These are phyloP conservation scores for Globisporangium apiculatum DNA, from an alignment of 352 stramenopile genomes.

Conservation along the genomic window DNA sequence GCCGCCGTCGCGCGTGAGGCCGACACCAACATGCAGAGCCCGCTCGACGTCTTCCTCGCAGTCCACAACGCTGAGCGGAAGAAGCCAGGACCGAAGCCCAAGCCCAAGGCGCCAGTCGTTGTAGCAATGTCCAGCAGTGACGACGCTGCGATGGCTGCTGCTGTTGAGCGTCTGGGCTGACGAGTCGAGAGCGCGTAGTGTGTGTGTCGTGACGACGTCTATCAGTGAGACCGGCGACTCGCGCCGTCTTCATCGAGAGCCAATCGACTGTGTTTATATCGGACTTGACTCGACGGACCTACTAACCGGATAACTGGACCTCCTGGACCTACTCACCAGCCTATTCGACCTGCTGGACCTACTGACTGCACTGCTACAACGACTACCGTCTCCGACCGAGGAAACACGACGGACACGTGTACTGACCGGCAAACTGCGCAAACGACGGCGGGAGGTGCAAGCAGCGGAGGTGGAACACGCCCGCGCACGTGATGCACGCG, in stretches of 20 bases:
- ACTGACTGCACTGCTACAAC: too few species aligned
- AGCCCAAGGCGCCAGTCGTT: conserved; percentile 18
- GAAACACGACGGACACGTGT: conserved; percentile 61
- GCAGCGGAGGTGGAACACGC: conserved; percentile 46
- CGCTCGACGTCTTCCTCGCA: conserved; percentile 56
- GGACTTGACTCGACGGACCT: too few species aligned
- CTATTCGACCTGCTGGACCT: too few species aligned
- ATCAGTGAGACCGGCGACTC: neutral
- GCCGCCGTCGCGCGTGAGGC: conserved; percentile 32
- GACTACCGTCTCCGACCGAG: conserved; percentile 22
- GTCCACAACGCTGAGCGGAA: conserved; percentile 40
- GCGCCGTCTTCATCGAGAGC: too few species aligned
- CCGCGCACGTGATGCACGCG: conserved; percentile 33
- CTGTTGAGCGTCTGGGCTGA: neutral
- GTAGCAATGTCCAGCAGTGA: neutral
- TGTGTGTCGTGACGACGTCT: neutral
- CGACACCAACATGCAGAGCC: conserved; percentile 48
- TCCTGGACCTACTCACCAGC: too few species aligned
- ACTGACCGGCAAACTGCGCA: conserved; percentile 43
- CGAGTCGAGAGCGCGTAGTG: too few species aligned
- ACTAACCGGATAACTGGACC: neutral
- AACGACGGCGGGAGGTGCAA: conserved; percentile 52
- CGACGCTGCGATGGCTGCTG: neutral
- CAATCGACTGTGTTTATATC: neutral
- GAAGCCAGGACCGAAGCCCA: conserved; percentile 56